Conservation (phyloP, 345 rosid genomes). For the Pseudoturritis turrita region DNA sequence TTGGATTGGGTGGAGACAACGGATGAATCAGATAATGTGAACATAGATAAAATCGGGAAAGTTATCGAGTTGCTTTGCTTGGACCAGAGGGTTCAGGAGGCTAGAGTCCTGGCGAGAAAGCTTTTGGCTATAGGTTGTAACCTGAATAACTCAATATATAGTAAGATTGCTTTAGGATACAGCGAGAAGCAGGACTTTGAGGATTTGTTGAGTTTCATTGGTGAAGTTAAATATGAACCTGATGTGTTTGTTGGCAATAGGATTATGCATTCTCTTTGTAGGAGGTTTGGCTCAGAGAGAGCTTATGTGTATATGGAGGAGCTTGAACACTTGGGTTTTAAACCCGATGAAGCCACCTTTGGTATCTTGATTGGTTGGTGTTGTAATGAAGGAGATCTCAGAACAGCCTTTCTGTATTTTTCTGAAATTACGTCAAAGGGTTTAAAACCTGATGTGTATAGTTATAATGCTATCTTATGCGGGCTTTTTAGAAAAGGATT, state of each 20-base stretch:
- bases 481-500: constrained; percentile 51
- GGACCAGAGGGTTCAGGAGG: constrained; percentile 59
- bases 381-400: constrained; percentile 55
- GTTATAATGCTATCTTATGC: constrained; percentile 47
- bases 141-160: constrained; percentile 34
- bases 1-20: constrained; percentile 47
- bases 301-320: constrained; percentile 51
- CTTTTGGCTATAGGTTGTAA: constrained; percentile 41
- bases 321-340: constrained; percentile 53
- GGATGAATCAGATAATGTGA: constrained; percentile 18
- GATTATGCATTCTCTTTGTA: constrained; percentile 50
- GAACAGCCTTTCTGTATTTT: constrained; percentile 42
- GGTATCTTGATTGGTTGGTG: constrained; percentile 73
- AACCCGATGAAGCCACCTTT: constrained; percentile 52
- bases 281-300: constrained; percentile 46
- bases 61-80: constrained; percentile 55
- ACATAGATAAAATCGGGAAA: constrained; percentile 34
- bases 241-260: constrained; percentile 51
- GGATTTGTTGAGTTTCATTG: constrained; percentile 52
- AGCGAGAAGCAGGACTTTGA: constrained; percentile 73
- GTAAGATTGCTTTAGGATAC: constrained; percentile 55
- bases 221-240: constrained; percentile 41
- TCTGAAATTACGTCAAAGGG: constrained; percentile 54
- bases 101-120: constrained; percentile 57
- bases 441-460: constrained; percentile 42